Evolutionary conservation across 2,329 filamentous ascomycete species (phyloP).

Genomic region (Pyrenochaeta sp.): DNA sequence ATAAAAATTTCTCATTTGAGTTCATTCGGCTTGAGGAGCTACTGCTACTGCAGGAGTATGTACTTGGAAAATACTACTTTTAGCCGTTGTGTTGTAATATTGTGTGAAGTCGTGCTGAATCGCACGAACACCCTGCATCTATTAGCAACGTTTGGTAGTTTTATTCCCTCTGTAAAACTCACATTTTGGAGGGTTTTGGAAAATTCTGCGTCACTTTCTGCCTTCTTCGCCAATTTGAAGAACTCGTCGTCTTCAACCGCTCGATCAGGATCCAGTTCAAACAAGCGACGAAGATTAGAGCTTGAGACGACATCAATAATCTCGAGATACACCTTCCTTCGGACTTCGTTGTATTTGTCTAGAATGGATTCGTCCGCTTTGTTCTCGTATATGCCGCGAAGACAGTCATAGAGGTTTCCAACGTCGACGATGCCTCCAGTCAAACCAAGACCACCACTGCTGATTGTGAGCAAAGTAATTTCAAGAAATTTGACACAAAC

Average conservation of each 20-base stretch:
- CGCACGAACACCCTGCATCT: not conserved
- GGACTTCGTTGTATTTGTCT: constrained; percentile 14
- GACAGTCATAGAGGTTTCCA: constrained; percentile 64
- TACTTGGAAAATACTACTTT: too few species aligned
- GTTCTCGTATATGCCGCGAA: constrained; percentile 34
- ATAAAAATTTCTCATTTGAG: too few species aligned
- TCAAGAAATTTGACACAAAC: constrained; percentile 50
- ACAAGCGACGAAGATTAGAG: constrained; percentile 49
- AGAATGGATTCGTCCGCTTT: constrained; percentile 15
- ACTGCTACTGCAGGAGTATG: too few species aligned
- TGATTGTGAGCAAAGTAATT: not conserved
- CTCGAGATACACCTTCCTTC: constrained; percentile 9
- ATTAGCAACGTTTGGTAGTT: not conserved
- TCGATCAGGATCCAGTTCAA: constrained; percentile 44
- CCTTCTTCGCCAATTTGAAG: constrained; percentile 42
- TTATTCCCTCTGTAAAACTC: constrained; percentile 10
- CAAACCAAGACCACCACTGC: constrained; percentile 64
- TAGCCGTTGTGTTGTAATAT: too few species aligned
- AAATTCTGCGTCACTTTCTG: constrained; percentile 38
- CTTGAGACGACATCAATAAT: constrained; percentile 22
- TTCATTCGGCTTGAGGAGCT: too few species aligned
- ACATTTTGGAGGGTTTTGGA: constrained; percentile 37
- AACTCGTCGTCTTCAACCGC: constrained; percentile 48
- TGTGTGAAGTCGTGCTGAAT: not conserved
- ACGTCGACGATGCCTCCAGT: constrained; percentile 67